Percentiles rank a stretch among this genome's conserved stretches.
Conservation (phyloP, 306 rosid genomes). For the Vigna unguiculata region DNA sequence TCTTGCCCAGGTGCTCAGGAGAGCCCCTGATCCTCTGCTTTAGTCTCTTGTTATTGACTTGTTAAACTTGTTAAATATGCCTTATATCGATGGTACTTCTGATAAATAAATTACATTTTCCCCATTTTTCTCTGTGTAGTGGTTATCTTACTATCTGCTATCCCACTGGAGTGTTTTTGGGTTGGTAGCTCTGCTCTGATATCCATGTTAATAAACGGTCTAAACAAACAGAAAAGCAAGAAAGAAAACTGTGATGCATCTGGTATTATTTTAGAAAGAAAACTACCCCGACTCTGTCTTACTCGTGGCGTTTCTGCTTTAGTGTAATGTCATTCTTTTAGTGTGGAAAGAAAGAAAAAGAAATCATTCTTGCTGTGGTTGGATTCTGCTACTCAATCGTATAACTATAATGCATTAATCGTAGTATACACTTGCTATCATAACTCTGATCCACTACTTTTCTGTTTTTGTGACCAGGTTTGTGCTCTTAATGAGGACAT, state of each 20-base stretch:
- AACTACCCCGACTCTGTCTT: background rate
- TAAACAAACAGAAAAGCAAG: background rate
- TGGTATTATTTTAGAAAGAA: background rate
- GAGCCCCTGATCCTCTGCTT: background rate
- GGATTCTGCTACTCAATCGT: constrained; percentile 24
- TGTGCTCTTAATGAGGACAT: constrained; percentile 37
- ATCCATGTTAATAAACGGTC: constrained; percentile 3
- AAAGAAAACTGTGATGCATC: background rate
- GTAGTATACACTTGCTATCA: background rate
- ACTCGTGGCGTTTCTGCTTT: constrained; percentile 8
- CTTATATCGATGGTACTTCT: background rate
- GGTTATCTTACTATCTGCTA: background rate
- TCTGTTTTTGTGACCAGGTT: constrained; percentile 55
- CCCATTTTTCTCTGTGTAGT: background rate
- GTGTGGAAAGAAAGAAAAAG: background rate
- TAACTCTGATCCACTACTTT: constrained; percentile 8
- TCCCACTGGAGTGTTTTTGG: background rate
- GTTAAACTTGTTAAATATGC: constrained; percentile 18
- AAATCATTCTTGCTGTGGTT: constrained; percentile 10
- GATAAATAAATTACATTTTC: background rate
- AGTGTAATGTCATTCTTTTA: background rate
- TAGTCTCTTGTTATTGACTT: constrained; percentile 8
- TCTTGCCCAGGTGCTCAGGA: background rate
- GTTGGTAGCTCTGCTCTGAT: background rate
- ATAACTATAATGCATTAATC: background rate